Evolutionary conservation across 225 moss, liverwort and hornwort species (phyloP).

Genomic region (Climacium dendroides): DNA sequence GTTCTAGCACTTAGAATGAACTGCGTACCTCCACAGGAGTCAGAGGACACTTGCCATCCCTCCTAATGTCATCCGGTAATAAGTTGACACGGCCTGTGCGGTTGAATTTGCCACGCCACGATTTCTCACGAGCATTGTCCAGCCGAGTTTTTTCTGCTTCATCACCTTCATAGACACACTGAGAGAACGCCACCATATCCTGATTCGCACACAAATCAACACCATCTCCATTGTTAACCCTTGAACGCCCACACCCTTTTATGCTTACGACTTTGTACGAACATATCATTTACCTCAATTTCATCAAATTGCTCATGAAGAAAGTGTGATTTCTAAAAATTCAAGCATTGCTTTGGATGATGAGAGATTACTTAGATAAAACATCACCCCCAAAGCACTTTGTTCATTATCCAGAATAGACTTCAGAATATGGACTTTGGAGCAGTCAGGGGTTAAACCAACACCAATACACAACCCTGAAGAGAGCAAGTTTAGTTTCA

Average conservation of each 20-base stretch:
- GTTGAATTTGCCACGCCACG: constrained; percentile 93
- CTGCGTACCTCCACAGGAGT: constrained; percentile 77
- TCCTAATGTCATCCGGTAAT: constrained; percentile 58
- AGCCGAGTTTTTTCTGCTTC: constrained; percentile 56
- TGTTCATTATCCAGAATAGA: not conserved
- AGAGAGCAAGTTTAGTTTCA: not conserved
- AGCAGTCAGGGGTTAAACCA: not conserved
- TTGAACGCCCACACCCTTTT: not conserved
- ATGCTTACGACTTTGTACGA: too few species aligned
- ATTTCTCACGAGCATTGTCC: constrained; percentile 83
- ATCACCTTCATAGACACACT: constrained; percentile 86
- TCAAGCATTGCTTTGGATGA: not conserved
- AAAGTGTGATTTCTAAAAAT: too few species aligned
- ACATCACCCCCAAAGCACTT: not conserved
- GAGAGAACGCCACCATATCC: constrained; percentile 99
- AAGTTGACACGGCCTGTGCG: constrained; percentile 49
- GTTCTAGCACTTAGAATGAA: not conserved
- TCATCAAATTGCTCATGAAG: not conserved
- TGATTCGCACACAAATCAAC: not conserved
- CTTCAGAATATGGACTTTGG: not conserved
- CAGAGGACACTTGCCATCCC: constrained; percentile 88
- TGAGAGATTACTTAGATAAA: too few species aligned
- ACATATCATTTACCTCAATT: too few species aligned
- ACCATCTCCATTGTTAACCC: not conserved
- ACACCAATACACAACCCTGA: not conserved